Evolutionary conservation across 176 grass and related monocot species (phyloP), one percentile per base, ranked within the genome.

Genomic region (Ensete glaucum): DNA sequence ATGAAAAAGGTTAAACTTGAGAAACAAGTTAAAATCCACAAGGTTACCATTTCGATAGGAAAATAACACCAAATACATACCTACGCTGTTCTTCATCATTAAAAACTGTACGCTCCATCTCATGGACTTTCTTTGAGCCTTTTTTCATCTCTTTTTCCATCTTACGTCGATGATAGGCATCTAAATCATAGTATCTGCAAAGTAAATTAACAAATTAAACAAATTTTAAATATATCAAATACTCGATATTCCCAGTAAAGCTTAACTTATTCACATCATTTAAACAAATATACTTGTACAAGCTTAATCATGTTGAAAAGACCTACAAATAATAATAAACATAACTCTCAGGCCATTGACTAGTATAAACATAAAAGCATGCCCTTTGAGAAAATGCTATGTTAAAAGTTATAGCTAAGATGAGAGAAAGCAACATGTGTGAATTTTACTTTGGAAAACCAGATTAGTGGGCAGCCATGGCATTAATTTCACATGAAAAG

Each of bases 1-100:
- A 22, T 27, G 72, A 68, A 29, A 21, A 48, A 4, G 6, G 34
- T 10, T 43, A 43, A 74, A 62, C 1, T 57, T 72, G 67, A 66
- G 21, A 27, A 11, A 12, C 34, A 9, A 26, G 9, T 27, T 23
- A 50, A 69, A 69, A 4, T 9, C 48, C 67, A 69, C 14, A 50
- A 15, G 14, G 34, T 43, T 13, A 25, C 12, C 12, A 2, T 48
- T 48, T 43, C 11, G 24, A 13, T 43, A 9, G 80, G 64, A 51
- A 5, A 78, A 58, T 29, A 64, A 56, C 59, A 57, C 5, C 24
- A 72, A 78, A 51, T 57, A 77, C 76, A 76, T 83, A 95, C 96
- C 90, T 70, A 71, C 88, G 82, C 56, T 89, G 88, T 72, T 99
- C 96, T 85, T 99, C 96, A 67, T 99, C 96, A 89, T 99, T 81